Evolutionary conservation across 1,284 basidiomycete genomes (phyloP), one percentile per base, ranked within the genome.

Genomic region (Heterobasidion occidentale): DNA sequence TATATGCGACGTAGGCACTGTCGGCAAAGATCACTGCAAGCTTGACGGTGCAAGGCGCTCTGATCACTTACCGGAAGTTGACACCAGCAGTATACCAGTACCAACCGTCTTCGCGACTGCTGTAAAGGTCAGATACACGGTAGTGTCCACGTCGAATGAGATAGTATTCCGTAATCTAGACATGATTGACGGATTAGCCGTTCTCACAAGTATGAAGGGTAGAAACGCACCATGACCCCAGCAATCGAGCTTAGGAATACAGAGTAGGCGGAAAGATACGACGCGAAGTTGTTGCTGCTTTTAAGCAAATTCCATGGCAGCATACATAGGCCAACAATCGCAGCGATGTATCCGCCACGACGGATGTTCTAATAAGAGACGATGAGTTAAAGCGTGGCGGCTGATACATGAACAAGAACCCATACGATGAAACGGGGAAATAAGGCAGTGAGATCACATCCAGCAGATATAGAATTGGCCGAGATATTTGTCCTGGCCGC

Each of bases 381-480:
- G 9, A 47, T 61, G 48, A 59, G 54, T 9, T 17, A 49, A 36
- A 52, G 52, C 35, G 20, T 42, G 17, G 4, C 15, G 12, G 20
- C 20, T 35, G 11, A 14, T 38, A 34, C 36, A 46, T 20, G 44
- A 42, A 44, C 11, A 20, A 19, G 47, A 19, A 17, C 42, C 71
- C 77, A 35, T 61, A 83, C 82, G 66, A 94, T 84, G 72, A 84
- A 94, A 35, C 86, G 84, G 56, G 92, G 90, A 62, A 84, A 75
- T 38, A 93, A 76, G 2, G 90, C 84, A 1, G 91, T 92, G 61
- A 94, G 72, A 70, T 94, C 92, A 64, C 90, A 91, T 7, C 92
- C 90, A 5, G 91, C 91, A 42, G 84, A 87, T 61, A 94, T 83
- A 3, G 87, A 88, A 73, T 94, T 94, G 53, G 92, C 90, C 11